phyloP scores from a whole-genome alignment of 257 asterid genomes.

The Ilex aquifolium region DNA sequence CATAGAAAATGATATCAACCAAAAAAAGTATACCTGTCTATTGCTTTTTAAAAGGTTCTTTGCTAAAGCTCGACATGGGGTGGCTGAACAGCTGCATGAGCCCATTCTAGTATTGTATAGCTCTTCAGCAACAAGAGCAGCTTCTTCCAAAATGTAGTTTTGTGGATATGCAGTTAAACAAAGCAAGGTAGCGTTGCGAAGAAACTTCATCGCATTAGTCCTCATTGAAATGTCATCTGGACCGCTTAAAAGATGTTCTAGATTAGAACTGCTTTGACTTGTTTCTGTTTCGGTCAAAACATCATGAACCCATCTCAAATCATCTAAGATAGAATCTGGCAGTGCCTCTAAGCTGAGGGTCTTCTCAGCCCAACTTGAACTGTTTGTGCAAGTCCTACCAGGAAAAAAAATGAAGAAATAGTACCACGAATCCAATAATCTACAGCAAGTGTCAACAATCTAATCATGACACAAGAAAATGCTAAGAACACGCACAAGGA shows the following conservation, averaged over 20 bases:
- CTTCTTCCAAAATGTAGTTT: conserved; percentile 81
- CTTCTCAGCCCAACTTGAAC: conserved; percentile 72
- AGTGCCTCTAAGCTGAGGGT: conserved; percentile 60
- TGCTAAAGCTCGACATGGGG: conserved; percentile 91
- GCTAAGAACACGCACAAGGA: too few relatives aligned
- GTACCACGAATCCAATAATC: too few relatives aligned
- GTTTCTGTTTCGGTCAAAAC: conserved; percentile 30
- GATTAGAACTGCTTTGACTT: conserved; percentile 24
- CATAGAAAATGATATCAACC: not conserved
- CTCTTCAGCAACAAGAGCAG: conserved; percentile 93
- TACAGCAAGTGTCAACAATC: too few relatives aligned
- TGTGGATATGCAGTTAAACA: conserved; percentile 71
- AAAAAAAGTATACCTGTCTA: conserved; percentile 60
- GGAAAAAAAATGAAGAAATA: not conserved
- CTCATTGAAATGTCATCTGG: conserved; percentile 58
- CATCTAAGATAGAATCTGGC: conserved; percentile 56
- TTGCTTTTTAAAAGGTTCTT: conserved; percentile 71
- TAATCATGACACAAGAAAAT: too few relatives aligned
- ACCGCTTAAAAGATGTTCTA: conserved; percentile 53
- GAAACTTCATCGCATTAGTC: conserved; percentile 65
- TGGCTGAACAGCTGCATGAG: conserved; percentile 39
- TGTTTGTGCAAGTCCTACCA: conserved; percentile 83
- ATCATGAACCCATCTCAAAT: conserved; percentile 44
- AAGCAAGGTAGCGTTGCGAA: conserved; percentile 77
- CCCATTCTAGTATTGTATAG: conserved; percentile 64